Evolutionary conservation across 306 rosid species (phyloP), one percentile per base, ranked within the genome.

Genomic region (Purshia tridentata): DNA sequence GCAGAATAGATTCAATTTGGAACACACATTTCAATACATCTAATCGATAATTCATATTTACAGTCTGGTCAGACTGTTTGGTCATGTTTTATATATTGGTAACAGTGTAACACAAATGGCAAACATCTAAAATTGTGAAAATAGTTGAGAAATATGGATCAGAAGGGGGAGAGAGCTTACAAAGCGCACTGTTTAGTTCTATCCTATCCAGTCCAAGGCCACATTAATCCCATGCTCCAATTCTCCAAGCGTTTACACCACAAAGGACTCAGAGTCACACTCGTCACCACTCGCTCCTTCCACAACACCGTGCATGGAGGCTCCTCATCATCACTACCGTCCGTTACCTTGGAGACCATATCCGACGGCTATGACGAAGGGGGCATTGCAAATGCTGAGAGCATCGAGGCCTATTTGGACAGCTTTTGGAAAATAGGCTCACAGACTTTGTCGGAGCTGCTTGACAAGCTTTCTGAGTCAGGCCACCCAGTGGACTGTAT

Each of bases 281-380:
- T 84, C 0, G 86, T 60, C 44, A 67, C 79, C 40, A 67, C 88
- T 14, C n/a, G 3, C 37, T 71, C 4, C 40, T 42, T 62, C 20
- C 16, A 9, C 73, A 78, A 59, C 9, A 65, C 20, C 4, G 6
- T 15, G 1, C 51, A 51, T 1, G 41, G 20, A 16, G 20, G 11
- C 1, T 35, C 45, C 22, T 4, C 65, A 15, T 4, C 72, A 16
- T 56, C 77, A 29, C 2, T 13, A 20, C 16, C 16, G 7, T 16
- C 44, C 54, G 13, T 81, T n/a, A n/a, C 74, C 4, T 4, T 84
- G 1, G 81, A 84, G 29, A 77, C 78, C 51, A 81, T 86, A 55
- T 84, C 86, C 5, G 91, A 86, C 52, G 88, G 88, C 2, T 79
- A 61, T 35, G 83, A 84, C 20, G 6, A 66, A 4, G 81, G 59